Percentiles rank a stretch among this genome's conserved stretches.
Conservation (phyloP, 306 rosid genomes). For the Herpetospermum pedunculosum region DNA sequence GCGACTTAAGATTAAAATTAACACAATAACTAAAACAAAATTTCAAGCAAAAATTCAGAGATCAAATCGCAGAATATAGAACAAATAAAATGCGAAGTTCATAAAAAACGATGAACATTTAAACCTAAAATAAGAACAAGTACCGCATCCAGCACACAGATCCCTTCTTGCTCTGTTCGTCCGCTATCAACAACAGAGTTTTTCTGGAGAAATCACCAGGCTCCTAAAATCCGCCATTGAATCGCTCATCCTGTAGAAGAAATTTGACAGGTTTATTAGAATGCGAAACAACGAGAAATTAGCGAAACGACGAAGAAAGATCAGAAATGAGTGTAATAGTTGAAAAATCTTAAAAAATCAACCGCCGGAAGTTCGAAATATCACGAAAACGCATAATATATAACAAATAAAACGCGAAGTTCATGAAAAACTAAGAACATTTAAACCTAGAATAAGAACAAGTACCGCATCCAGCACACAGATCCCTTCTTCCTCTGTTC, state of each 20-base stretch:
- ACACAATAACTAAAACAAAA: neutral
- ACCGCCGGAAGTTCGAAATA: neutral
- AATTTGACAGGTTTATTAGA: neutral
- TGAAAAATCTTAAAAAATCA: neutral
- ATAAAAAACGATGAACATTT: neutral
- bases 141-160: neutral
- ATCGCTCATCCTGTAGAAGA: neutral
- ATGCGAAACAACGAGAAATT: too few relatives aligned
- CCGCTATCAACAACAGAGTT: neutral
- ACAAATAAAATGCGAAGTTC: neutral
- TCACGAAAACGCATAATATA: neutral
- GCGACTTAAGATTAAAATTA: neutral
- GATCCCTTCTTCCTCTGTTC: neutral
- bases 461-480: neutral
- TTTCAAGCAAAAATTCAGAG: neutral
- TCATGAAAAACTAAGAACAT: neutral
- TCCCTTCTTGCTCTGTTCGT: neutral
- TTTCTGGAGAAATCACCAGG: neutral
- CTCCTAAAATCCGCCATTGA: neutral
- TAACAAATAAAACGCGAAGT: neutral
- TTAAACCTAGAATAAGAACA: neutral
- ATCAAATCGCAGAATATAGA: neutral
- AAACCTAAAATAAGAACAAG: neutral
- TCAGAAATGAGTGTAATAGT: neutral
- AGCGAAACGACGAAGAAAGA: neutral